Evolutionary conservation across 1,284 basidiomycete genomes (phyloP), one percentile per base, ranked within the genome.

Genomic region (Leccinum brunneo-olivaceum): DNA sequence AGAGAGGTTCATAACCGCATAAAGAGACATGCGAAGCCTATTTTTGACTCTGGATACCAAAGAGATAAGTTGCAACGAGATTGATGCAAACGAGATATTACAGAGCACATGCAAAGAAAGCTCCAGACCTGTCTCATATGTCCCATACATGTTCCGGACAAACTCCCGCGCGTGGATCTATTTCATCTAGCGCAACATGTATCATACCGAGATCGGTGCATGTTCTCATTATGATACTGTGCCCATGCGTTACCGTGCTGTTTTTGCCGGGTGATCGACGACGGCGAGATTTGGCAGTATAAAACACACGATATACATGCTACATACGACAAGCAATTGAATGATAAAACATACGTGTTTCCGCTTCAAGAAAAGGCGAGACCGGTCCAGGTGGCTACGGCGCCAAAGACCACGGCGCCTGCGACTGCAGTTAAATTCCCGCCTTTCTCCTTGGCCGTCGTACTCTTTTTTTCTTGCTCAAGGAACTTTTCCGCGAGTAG

Each of bases 341-440:
- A 23, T 30, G 14, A 20, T 37, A 28, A 6, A 15, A 15, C 18
- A 33, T 36, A 36, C 21, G 21, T 14, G n/a, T 20, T 24, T 18
- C 27, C 19, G 12, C 28, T 16, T 61, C 47, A 63, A 34, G 65
- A 53, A 29, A 62, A 66, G 34, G 64, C 66, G 15, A 65, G 60
- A 14, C 62, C 54, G 2, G 63, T 61, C 52, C 54, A 67, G 25
- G 64, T 65, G 32, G 62, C 64, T 18, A 66, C 62, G 19, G 65
- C 65, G n/a, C 64, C 64, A 8, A 67, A 63, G 16, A 67, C 51
- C 32, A 62, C 62, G 18, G 65, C 65, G 0, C 64, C 63, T 41
- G 63, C 62, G 23, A 57, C 62, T 11, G 61, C 63, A 24, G 48
- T 53, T 34, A 66, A 50, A 49, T 41, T 62, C 33, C 51, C 53